Evolutionary conservation across 148 eudicot species (phyloP), one percentile per base, ranked within the genome.

Genomic region (Tetragonia tetragonoides): DNA sequence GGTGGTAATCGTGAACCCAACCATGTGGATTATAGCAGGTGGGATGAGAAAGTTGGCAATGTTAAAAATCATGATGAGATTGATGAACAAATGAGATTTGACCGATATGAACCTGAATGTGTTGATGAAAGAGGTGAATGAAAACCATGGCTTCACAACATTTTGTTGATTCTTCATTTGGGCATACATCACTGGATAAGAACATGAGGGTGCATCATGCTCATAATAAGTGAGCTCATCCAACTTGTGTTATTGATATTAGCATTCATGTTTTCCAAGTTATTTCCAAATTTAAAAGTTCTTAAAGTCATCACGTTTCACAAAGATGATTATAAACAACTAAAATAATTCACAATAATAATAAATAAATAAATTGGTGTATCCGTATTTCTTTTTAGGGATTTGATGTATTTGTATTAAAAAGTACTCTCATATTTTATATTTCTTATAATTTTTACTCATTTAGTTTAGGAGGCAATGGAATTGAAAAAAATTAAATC

Each of bases 61-160:
- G 70, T 66, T 62, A 49, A 70, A 66, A 76, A 69, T 77, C 86
- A 42, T 41, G 79, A 75, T 62, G 68, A 28, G 47, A 53, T 80
- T 44, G 86, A 86, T 39, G 79, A 28, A 66, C 79, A 70, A 44
- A 6, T 44, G 47, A 81, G 56, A 17, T 85, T 83, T 85, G 89
- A 90, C 51, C 83, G 91, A 18, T 86, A 90, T 75, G 85, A 88
- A 66, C 93, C 93, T 18, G 72, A 75, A 53, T 20, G 75, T 73
- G 87, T 70, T 63, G 81, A 77, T 76, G 85, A 76, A 59, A 76
- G 68, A 76, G 61, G 21, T 68, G 80, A 44, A 75, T 64, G 68
- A 67, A 64, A 51, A 54, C 37, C 63, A 16, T 38, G 75, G 28
- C n/a, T 66, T 34, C 12, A 28, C 39, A 41, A 20, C 54, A 51